Base-by-base conservation (phyloP, 805 yeast genomes). In the Vanderwaltozyma verrucispora region DNA sequence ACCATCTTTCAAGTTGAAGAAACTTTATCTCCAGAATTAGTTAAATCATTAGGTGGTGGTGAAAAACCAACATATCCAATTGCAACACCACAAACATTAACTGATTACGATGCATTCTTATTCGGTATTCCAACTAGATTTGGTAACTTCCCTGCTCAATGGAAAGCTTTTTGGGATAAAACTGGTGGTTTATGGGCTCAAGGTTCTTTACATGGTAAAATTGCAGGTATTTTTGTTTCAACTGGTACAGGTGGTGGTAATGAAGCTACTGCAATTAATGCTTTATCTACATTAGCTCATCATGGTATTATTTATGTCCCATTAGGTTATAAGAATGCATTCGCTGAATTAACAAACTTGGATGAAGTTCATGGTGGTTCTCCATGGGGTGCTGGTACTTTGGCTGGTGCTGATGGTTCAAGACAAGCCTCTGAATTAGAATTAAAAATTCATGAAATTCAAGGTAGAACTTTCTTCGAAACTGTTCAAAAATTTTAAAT, bases 101-200 rank as follows among this genome's bases (percentile, higher is more conserved):
- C 63, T 3, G 64, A 69, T 45, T 81, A 78, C 67, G 94, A 87
- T 55, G 94, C 88, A 33, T 75, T 80, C 65, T 47, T 87, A 47
- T 82, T 86, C 50, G 96, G 95, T 56, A 60, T 82, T 49, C 94
- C 95, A 52, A 81, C 95, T 39, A 76, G 95, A 64, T 86, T 65
- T 57, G 96, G 95, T 62, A 74, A 70, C 59, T 63, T 70, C 62
- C 89, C 94, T 38, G 80, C 85, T 35, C 94, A 85, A 62, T 72
- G 79, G 71, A 72, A 71, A 60, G 66, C 81, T 15, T 84, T 80
- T 69, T 74, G 82, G 74, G 94, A 81, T 53, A 60, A 75, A 39
- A 78, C 88, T 31, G 92, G 92, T 56, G 77, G 77, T 25, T 66
- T 80, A 49, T 85, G 95, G 94, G 85, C 80, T 33, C 36, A 56